A percentile compares a stretch with the other conserved stretches of the same genome.
Conservation (phyloP, 2,329 filamentous ascomycete species). For the Aspergillus vadensis region DNA sequence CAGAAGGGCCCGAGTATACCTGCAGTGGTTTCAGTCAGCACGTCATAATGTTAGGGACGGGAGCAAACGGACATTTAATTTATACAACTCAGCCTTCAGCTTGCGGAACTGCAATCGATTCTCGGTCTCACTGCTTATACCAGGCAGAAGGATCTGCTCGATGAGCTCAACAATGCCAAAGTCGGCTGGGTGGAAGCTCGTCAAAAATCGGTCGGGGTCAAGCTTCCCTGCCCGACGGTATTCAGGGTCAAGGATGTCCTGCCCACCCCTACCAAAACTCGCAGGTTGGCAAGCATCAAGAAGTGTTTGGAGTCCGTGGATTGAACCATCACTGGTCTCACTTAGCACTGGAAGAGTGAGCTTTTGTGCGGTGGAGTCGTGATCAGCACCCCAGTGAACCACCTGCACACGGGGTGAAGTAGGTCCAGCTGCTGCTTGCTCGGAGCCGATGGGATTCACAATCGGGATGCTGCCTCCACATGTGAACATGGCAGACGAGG, state of each 20-base stretch:
- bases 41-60: not conserved
- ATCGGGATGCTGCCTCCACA: not conserved
- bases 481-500: not conserved
- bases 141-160: slow-evolving; percentile 50
- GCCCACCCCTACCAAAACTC: slow-evolving; percentile 49
- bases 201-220: slow-evolving; percentile 50
- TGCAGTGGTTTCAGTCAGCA: slow-evolving; percentile 23
- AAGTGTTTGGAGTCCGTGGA: slow-evolving; percentile 21
- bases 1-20: slow-evolving; percentile 56
- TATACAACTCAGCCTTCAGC: slow-evolving; percentile 58
- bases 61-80: slow-evolving; percentile 51
- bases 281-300: slow-evolving; percentile 46
- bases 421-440: not conserved
- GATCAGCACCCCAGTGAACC: not conserved
- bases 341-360: not conserved
- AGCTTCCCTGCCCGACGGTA: slow-evolving; percentile 59
- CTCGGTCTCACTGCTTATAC: slow-evolving; percentile 15
- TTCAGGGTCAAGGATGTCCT: slow-evolving; percentile 54
- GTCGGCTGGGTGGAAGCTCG: slow-evolving; percentile 55
- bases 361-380: not conserved
- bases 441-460: not conserved
- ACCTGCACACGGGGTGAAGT: not conserved
- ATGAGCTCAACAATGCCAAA: slow-evolving; percentile 56
- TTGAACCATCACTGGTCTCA: no score
- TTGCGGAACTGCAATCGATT: slow-evolving; percentile 28